Base-by-base conservation (phyloP, 768 basidiomycete genomes). In the Lactarius hengduanensis region DNA sequence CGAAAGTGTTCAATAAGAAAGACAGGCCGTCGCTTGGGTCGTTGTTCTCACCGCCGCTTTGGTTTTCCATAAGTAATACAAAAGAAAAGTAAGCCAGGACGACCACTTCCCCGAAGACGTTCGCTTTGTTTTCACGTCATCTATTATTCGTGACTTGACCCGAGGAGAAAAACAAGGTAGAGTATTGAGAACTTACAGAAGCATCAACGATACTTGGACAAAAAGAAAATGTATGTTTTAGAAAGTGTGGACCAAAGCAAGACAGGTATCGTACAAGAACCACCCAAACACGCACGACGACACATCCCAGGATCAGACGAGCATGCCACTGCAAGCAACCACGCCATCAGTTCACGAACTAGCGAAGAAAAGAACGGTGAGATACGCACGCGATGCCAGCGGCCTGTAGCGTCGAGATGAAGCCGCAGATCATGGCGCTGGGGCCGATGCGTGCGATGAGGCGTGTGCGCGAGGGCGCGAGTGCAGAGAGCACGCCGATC, bases 361-460 rank as follows among this genome's bases (percentile, higher is more conserved):
- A 60, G 43, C 43, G 18, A 32, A 18, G 26, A 61, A 20, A 16
- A 38, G 13, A 1, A 65, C 53, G 61, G 8, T n/a, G 8, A n/a
- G 40, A 57, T 22, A 82, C 83, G 67, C 73, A 84, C 79, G 84
- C 84, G 61, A 86, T 86, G 54, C 80, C 82, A 41, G 84, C 84
- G 45, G 86, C 82, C 69, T 86, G 84, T 63, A 86, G 75, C 7
- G 85, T 85, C 78, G 86, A 83, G 65, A 90, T 78, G 74, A 89
- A 90, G 6, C 89, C 89, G 69, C 84, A 88, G 54, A 87, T 74
- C 84, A 90, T 86, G 10, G 88, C 88, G 66, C 88, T 90, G 20
- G 79, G 68, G 20, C 91, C 90, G 57, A 87, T 80, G 10, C 80
- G 81, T 34, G 89, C 87, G 71, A 96, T 95, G 69, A 84, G 78